Evolutionary conservation across 768 basidiomycete genomes (phyloP), one percentile per base, ranked within the genome.

Genomic region (Boletus tylopilopsis): DNA sequence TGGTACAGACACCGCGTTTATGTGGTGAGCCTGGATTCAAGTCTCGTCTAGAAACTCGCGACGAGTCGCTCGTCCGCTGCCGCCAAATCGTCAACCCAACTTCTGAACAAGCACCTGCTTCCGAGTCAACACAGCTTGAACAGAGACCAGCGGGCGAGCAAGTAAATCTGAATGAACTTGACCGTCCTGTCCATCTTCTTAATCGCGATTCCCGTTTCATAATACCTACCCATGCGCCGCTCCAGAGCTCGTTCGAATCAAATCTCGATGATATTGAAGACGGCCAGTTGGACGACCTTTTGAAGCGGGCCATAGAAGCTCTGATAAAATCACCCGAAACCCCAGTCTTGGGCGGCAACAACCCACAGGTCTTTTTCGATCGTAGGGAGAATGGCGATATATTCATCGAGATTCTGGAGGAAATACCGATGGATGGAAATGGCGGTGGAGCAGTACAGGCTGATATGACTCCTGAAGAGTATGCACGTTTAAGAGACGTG

Each of bases 11-110:
- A 0, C 94, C 96, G 29, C 87, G 93, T 47, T 76, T 99, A 18
- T 98, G 96, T 63, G 82, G 85, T 51, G 87, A 95, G 59, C 94
- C 94, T 16, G 90, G 94, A 11, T 98, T 99, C 74, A 87, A 80
- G 67, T 87, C 89, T 48, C 80, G 75, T 27, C 76, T 76, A 40
- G 84, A 89, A 55, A 71, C 76, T 33, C 76, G 75, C 42, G 81
- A 82, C 44, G 87, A 90, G 57, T 75, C 83, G 11, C 70, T 77
- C 59, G 84, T 93, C 60, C 82, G 82, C 49, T 94, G 91, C 68
- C 84, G 91, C 40, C 82, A 91, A 68, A 76, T 94, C 54, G 75
- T 92, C 19, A 55, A 63, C 25, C 29, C 54, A 16, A 39, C 29
- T 16, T 25, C 54, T 35, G 59, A 61, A 35, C 49, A 56, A 18